Base-by-base conservation (phyloP, 148 eudicot species). In the Rhododendron griersonianum region DNA sequence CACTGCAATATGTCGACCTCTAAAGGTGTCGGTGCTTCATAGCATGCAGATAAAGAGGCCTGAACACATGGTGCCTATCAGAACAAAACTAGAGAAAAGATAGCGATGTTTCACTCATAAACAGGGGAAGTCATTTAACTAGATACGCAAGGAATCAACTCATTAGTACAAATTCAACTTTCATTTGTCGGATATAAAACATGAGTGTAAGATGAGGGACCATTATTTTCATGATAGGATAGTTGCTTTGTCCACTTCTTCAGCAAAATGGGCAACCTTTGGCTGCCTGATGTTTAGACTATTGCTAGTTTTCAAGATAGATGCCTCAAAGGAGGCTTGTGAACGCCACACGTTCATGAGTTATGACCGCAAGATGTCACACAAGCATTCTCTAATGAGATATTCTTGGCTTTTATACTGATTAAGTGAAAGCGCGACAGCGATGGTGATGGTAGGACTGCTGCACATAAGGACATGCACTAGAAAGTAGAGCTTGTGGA, bases 61-160 rank as follows among this genome's bases (percentile, higher is more conserved):
- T 30, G 11, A 48, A n/a, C 7, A 47, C 13, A 1, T 13, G 57
- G 21, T 2, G 21, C 37, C 37, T 50, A 45, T 39, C 14, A 45
- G 63, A 51, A 28, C 15, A 3, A 50, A 80, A 37, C 35, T 7
- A 33, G 63, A 80, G 33, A 23, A 78, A 45, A 10, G 8, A 78
- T 4, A 3, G 81, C 3, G 28, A 48, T 78, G 25, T 78, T 35
- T 77, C 1, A 1, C 30, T 14, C 11, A 77, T 19, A 30, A 79
- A 53, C 61, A 14, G 59, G 7, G 11, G 81, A 25, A 50, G 8
- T 79, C 33, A 1, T 50, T 33, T 79, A 5, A 23, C 82, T 7
- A 67, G 73, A 10, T 79, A 79, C 82, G 61, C 37, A 79, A 79
- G 37, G 82, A 25, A 80, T 80, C 83, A 80, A 53, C 11, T 67